These are phyloP conservation scores for Colletotrichum camelliae DNA, from an alignment of 2,329 filamentous ascomycete genomes.

Conservation along the genomic window DNA sequence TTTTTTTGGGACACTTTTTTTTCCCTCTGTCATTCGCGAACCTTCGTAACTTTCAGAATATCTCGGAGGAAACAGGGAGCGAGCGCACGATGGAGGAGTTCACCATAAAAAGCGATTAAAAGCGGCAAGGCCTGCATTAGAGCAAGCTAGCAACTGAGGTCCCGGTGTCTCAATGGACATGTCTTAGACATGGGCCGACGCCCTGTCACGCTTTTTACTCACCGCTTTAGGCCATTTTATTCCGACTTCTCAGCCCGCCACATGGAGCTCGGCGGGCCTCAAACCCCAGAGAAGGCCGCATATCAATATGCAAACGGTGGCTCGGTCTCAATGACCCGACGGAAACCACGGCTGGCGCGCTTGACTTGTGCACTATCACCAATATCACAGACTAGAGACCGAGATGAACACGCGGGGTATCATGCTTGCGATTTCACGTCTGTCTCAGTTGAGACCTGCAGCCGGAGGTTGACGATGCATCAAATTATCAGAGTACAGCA, in stretches of 20 bases:
- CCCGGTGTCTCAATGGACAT: neutral
- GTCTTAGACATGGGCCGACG: neutral
- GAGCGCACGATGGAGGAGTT: neutral
- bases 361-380: neutral
- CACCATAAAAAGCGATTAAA: neutral
- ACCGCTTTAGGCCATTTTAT: neutral
- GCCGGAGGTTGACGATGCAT: neutral
- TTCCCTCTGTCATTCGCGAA: neutral
- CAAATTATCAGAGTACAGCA: neutral
- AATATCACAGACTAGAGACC: neutral
- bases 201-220: neutral
- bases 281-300: neutral
- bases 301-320: neutral
- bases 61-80: neutral
- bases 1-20: neutral
- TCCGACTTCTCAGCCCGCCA: neutral
- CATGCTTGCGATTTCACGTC: neutral
- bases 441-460: neutral
- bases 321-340: neutral
- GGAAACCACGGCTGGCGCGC: neutral
- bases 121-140: neutral
- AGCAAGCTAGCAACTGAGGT: neutral
- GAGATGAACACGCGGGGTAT: neutral
- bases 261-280: neutral
- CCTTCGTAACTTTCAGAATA: neutral